Conservation (phyloP, 2,329 filamentous ascomycete genomes). For the Aureobasidium namibiae region DNA sequence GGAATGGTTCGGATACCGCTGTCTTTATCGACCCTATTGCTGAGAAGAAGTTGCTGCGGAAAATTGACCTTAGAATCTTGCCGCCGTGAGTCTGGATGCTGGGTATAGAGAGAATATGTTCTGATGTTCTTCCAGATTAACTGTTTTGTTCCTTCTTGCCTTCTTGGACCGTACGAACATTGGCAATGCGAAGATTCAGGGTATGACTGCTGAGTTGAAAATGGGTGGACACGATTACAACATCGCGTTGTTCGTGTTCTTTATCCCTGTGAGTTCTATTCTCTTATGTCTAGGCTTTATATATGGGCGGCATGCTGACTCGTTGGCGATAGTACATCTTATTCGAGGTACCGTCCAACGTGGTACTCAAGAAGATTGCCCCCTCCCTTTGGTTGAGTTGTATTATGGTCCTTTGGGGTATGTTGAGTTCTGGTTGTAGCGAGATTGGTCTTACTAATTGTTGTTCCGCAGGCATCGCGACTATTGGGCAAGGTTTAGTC, state of each 20-base stretch:
- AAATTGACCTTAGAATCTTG: constrained; percentile 41
- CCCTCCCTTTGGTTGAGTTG: constrained; percentile 26
- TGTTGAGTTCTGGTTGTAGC: accelerated
- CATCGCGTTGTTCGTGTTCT: constrained; percentile 31
- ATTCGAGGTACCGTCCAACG: constrained; percentile 25
- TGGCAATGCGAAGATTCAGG: constrained; percentile 35
- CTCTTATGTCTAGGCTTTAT: no score
- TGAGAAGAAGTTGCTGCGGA: constrained; percentile 40
- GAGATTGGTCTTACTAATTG: not conserved
- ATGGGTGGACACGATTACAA: constrained; percentile 32
- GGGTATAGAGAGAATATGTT: not conserved
- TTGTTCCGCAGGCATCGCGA: constrained; percentile 22
- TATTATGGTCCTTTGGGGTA: constrained; percentile 32
- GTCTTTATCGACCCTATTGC: not conserved
- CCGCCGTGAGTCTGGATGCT: constrained; percentile 26
- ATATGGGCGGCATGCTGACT: not conserved
- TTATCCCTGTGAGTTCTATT: constrained; percentile 16
- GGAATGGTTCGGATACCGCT: not conserved
- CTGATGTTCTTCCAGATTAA: constrained; percentile 22
- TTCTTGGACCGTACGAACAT: constrained; percentile 37
- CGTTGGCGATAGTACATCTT: constrained; percentile 17
- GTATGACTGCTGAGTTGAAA: constrained; percentile 28
- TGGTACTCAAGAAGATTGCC: constrained; percentile 28
- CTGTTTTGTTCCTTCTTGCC: constrained; percentile 36
- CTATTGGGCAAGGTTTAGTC: constrained; percentile 28